Evolutionary conservation across 345 rosid genomes (phyloP).

Genomic region (Dimocarpus longan): DNA sequence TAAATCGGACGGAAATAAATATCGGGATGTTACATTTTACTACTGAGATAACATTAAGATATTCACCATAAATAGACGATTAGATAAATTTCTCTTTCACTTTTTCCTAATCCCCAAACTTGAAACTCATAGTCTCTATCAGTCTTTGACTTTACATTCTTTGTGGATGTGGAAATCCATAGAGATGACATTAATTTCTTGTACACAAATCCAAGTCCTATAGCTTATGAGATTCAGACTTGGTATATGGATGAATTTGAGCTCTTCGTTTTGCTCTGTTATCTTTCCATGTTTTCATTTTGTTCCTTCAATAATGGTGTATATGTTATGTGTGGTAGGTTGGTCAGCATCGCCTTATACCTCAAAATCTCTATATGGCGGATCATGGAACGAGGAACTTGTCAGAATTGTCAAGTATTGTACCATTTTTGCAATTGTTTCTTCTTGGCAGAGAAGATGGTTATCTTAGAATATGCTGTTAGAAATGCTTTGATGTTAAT

Average conservation of each 20-base stretch:
- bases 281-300: neutral
- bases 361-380: conserved; percentile 65
- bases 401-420: conserved; percentile 73
- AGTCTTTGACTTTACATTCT: neutral
- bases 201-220: neutral
- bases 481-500: conserved; percentile 9
- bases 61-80: neutral
- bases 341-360: conserved; percentile 54
- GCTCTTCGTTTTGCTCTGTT: neutral
- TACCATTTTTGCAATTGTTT: conserved; percentile 75
- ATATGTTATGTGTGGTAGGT: conserved; percentile 46
- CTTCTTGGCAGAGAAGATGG: conserved; percentile 89
- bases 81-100: neutral
- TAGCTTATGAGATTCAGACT: neutral
- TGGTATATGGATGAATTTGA: neutral
- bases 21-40: too few relatives aligned
- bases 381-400: conserved; percentile 57
- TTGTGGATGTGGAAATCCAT: neutral
- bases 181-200: neutral
- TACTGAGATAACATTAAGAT: neutral
- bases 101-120: neutral
- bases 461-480: conserved; percentile 74
- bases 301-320: neutral
- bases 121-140: neutral
- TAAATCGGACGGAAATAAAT: too few relatives aligned